Conservation (phyloP, 106 monocot genomes). For the Allium cepa region DNA sequence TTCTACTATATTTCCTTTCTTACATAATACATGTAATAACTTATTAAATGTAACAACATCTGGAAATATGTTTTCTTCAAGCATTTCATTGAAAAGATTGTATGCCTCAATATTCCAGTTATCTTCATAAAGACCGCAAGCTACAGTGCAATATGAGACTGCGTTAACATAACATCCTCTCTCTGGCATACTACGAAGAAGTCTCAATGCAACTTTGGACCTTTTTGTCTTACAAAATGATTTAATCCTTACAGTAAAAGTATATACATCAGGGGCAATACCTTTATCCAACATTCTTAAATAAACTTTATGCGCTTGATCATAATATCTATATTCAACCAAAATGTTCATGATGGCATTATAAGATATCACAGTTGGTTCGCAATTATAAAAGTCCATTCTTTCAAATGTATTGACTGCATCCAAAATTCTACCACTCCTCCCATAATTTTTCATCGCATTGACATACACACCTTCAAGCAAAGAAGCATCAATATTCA, state of each 20-base stretch:
- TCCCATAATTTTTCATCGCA: constrained; percentile 61
- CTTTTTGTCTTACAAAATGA: constrained; percentile 73
- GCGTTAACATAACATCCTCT: constrained; percentile 52
- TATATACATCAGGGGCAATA: constrained; percentile 56
- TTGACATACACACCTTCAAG: constrained; percentile 48
- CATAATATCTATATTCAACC: constrained; percentile 51
- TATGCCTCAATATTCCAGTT: constrained; percentile 31
- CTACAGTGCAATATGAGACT: constrained; percentile 45
- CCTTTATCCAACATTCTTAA: constrained; percentile 71
- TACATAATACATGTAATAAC: constrained; percentile 64
- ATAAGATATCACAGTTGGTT: constrained; percentile 59
- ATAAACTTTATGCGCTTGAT: constrained; percentile 93
- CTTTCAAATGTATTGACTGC: constrained; percentile 83
- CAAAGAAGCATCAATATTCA: constrained; percentile 26
- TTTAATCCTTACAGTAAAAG: constrained; percentile 73
- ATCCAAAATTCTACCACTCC: constrained; percentile 37
- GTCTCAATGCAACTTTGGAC: constrained; percentile 63
- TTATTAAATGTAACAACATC: constrained; percentile 74
- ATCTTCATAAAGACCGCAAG: constrained; percentile 51
- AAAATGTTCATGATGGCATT: constrained; percentile 87
- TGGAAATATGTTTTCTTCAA: constrained; percentile 32
- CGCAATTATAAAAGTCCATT: constrained; percentile 80
- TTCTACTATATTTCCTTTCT: constrained; percentile 50
- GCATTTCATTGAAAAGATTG: constrained; percentile 77
- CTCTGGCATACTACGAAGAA: constrained; percentile 63